Percentiles rank a stretch among this genome's conserved stretches.
phyloP scores from a whole-genome alignment of 108 stramenopile species.

The Bacterosira constricta region DNA sequence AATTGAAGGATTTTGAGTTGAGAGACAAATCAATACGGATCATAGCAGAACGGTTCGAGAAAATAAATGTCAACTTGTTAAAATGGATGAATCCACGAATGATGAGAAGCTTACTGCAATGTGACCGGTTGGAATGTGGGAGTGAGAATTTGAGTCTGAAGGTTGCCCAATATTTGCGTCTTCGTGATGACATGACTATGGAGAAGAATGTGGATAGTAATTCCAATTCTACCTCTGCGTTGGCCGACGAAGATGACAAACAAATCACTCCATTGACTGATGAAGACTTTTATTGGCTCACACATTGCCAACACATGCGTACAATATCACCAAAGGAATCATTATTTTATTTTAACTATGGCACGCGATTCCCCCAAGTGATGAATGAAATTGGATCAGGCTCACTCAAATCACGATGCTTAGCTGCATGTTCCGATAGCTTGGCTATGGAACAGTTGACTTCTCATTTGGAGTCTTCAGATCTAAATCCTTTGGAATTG shows the following conservation, averaged over 20 bases:
- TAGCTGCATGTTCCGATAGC: conserved; percentile 17
- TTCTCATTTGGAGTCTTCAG: conserved; percentile 10
- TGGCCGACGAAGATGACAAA: neutral
- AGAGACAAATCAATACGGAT: conserved; percentile 25
- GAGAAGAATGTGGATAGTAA: conserved; percentile 1
- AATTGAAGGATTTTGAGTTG: conserved; percentile 41
- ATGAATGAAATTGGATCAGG: conserved; percentile 42
- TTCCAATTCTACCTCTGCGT: neutral
- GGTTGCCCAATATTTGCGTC: conserved; percentile 33
- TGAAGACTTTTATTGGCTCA: conserved; percentile 49
- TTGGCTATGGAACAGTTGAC: conserved; percentile 16
- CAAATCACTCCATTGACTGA: conserved; percentile 17
- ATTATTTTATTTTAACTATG: conserved; percentile 33
- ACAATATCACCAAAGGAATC: conserved; percentile 33
- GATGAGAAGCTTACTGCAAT: conserved; percentile 45
- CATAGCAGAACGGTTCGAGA: conserved; percentile 36
- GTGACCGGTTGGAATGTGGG: conserved; percentile 22
- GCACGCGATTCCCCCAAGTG: conserved; percentile 29
- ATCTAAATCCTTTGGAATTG: neutral
- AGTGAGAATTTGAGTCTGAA: conserved; percentile 22
- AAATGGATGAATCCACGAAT: conserved; percentile 21
- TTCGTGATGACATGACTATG: conserved; percentile 1
- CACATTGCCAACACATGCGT: conserved; percentile 41
- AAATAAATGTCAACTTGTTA: conserved; percentile 20
- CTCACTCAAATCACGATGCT: conserved; percentile 31